phyloP scores from a whole-genome alignment of 495 filamentous ascomycete species.

The Podospora australis region DNA sequence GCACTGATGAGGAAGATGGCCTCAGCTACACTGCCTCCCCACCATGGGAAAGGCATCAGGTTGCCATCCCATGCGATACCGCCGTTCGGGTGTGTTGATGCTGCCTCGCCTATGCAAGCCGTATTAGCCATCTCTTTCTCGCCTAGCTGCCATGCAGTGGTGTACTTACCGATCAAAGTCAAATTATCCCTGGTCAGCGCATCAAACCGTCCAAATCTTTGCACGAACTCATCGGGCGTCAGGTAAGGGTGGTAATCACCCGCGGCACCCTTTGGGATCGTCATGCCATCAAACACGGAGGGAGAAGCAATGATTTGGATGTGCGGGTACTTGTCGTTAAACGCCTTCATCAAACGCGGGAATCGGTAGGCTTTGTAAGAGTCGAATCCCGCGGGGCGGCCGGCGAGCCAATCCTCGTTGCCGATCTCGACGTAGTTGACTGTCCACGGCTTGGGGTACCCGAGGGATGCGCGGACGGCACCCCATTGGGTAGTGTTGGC shows the following conservation, averaged over 20 bases:
- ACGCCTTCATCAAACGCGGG: constrained; percentile 48
- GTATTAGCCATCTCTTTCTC: not conserved
- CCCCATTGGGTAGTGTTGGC: constrained; percentile 53
- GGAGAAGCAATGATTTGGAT: constrained; percentile 54
- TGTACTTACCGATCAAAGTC: constrained; percentile 29
- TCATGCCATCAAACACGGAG: constrained; percentile 34
- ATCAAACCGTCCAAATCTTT: constrained; percentile 44
- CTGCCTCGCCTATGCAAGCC: constrained; percentile 57
- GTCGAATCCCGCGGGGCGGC: constrained; percentile 24
- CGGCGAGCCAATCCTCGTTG: constrained; percentile 58
- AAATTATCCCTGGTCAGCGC: constrained; percentile 22
- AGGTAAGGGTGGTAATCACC: constrained; percentile 39
- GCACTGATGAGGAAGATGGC: constrained; percentile 61
- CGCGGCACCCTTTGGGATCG: constrained; percentile 35
- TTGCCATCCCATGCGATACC: constrained; percentile 41
- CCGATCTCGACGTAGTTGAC: constrained; percentile 59
- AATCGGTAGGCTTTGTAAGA: constrained; percentile 54
- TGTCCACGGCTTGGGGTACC: constrained; percentile 51
- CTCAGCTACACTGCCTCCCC: constrained; percentile 57
- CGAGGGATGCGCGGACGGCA: constrained; percentile 47
- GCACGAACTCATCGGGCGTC: constrained; percentile 27
- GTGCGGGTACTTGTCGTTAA: constrained; percentile 52
- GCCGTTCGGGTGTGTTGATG: constrained; percentile 46
- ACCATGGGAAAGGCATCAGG: constrained; percentile 36
- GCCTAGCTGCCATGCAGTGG: constrained; percentile 13